These are phyloP conservation scores for Rosa multiflora DNA, from an alignment of 306 rosid species.

Conservation along the genomic window DNA sequence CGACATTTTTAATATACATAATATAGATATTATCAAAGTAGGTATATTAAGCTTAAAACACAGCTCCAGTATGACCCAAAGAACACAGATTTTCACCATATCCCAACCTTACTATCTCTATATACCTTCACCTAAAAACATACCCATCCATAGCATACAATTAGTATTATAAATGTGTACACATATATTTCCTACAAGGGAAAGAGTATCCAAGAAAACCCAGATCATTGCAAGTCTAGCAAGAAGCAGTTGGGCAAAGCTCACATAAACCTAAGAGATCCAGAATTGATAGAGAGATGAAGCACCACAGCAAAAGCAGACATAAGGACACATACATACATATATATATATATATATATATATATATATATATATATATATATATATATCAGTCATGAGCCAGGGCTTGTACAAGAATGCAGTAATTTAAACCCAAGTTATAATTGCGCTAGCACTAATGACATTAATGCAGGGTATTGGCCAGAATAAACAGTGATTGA, in stretches of 20 bases:
- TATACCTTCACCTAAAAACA: background rate
- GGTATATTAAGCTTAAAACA: background rate
- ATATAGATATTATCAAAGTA: background rate
- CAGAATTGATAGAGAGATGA: background rate
- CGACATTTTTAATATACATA: background rate
- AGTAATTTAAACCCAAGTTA: background rate
- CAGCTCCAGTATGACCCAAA: background rate
- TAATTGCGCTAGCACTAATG: background rate
- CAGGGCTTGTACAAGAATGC: background rate
- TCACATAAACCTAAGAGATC: background rate
- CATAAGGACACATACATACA: background rate
- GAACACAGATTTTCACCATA: background rate
- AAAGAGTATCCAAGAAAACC: background rate
- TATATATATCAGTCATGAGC: background rate
- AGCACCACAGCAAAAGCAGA: background rate
- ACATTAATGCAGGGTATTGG: background rate
- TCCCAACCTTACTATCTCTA: background rate
- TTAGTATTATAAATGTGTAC: background rate
- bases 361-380: too few relatives aligned
- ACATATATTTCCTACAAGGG: background rate
- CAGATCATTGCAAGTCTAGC: background rate
- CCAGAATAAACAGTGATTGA: background rate
- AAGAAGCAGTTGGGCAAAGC: slow-evolving; percentile 3
- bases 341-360: too few relatives aligned
- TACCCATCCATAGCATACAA: background rate